Percentiles rank a stretch among this genome's conserved stretches.
phyloP scores from a whole-genome alignment of 768 basidiomycete genomes.

The Pulveroboletus sp. region DNA sequence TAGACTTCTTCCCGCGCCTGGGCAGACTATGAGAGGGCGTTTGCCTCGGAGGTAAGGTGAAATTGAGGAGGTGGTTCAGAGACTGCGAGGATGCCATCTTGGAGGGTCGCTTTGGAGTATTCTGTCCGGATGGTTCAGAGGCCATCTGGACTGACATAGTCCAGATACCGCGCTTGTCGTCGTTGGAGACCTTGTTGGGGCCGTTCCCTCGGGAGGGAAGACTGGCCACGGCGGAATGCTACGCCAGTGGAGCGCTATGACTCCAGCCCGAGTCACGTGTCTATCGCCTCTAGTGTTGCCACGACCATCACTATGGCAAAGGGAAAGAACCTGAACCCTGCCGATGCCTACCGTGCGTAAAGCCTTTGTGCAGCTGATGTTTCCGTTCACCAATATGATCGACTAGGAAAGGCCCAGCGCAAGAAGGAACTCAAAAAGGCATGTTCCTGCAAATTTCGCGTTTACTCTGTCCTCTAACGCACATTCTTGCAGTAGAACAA shows the following conservation, averaged over 20 bases:
- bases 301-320: constrained; percentile 66
- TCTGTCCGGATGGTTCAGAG: constrained; percentile 20
- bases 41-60: constrained; percentile 88
- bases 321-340: constrained; percentile 85
- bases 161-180: constrained; percentile 14
- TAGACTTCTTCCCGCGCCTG: constrained; percentile 72
- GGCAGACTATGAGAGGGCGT: constrained; percentile 58
- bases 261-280: constrained; percentile 30
- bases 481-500: constrained; percentile 77
- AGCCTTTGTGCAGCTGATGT: not conserved
- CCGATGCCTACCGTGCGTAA: constrained; percentile 84
- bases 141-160: constrained; percentile 29
- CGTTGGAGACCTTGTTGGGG: constrained; percentile 23
- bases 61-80: constrained; percentile 87
- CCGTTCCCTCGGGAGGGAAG: constrained; percentile 50
- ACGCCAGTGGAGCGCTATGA: constrained; percentile 10
- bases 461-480: constrained; percentile 4
- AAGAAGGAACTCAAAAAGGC: constrained; percentile 96
- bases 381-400: not conserved
- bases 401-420: constrained; percentile 81
- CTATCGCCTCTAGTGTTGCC: not conserved
- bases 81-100: constrained; percentile 71
- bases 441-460: constrained; percentile 14
- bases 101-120: constrained; percentile 54
- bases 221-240: constrained; percentile 17